Conservation (phyloP, 768 basidiomycete species). For the Russula ochroleuca region DNA sequence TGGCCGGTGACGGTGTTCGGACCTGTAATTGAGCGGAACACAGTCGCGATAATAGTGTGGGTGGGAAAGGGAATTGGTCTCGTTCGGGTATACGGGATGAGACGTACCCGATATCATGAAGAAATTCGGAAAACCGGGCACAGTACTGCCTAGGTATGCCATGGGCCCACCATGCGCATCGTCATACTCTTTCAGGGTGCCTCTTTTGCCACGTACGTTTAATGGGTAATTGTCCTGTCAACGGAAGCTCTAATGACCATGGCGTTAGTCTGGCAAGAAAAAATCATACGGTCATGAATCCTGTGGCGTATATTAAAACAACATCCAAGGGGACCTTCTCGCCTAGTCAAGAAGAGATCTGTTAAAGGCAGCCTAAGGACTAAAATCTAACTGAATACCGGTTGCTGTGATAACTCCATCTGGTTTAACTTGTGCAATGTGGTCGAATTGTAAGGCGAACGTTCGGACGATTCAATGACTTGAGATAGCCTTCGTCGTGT, state of each 20-base stretch:
- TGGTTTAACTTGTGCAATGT: conserved; percentile 44
- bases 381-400: background rate
- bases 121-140: conserved; percentile 25
- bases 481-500: conserved; percentile 54
- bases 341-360: conserved; percentile 30
- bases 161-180: conserved; percentile 46
- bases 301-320: conserved; percentile 55
- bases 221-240: conserved; percentile 17
- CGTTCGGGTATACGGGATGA: background rate
- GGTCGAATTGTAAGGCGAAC: conserved; percentile 47
- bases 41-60: background rate
- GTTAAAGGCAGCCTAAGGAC: background rate
- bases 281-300: conserved; percentile 43
- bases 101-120: conserved; percentile 20
- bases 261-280: conserved; percentile 1
- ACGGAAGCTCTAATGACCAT: background rate
- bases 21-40: conserved; percentile 5
- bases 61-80: background rate
- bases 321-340: conserved; percentile 48
- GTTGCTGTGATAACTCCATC: conserved; percentile 48
- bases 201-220: conserved; percentile 26
- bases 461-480: conserved; percentile 48
- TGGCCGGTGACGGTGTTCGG: conserved; percentile 56
- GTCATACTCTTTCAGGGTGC: conserved; percentile 44
- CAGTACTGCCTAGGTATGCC: conserved; percentile 45